Percentiles rank a stretch among this genome's conserved stretches.
These are phyloP conservation scores for Trichoderma gracile DNA, from an alignment of 2,329 filamentous ascomycete genomes.

Conservation along the genomic window DNA sequence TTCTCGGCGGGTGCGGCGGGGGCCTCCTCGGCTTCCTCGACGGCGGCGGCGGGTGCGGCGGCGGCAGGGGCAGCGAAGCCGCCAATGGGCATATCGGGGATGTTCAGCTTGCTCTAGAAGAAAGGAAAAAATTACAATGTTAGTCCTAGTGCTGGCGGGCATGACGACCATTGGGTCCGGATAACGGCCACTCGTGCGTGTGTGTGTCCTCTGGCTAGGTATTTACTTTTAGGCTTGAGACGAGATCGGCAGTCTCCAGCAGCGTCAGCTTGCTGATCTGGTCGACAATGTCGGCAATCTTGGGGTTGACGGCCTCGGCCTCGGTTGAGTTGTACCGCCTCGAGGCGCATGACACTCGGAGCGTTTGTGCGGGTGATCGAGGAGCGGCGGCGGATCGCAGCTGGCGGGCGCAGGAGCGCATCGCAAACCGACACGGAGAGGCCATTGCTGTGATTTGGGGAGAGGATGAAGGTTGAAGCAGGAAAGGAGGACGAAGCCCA, in stretches of 20 bases:
- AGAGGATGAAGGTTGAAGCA: conserved; percentile 29
- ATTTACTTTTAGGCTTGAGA: conserved; percentile 86
- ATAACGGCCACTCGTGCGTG: neutral
- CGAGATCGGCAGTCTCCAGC: conserved; percentile 94
- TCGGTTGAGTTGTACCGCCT: conserved; percentile 90
- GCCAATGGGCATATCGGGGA: conserved; percentile 94
- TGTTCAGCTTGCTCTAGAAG: conserved; percentile 83
- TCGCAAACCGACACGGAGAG: conserved; percentile 62
- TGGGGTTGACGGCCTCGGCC: conserved; percentile 70
- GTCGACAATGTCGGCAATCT: conserved; percentile 93
- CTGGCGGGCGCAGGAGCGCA: conserved; percentile 64
- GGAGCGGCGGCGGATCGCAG: conserved; percentile 53
- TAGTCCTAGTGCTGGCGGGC: neutral
- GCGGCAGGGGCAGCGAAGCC: conserved; percentile 73
- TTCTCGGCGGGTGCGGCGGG: conserved; percentile 90
- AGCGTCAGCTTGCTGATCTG: conserved; percentile 98
- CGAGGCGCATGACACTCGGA: conserved; percentile 50
- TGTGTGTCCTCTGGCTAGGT: conserved; percentile 29
- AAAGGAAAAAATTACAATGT: neutral
- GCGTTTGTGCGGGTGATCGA: conserved; percentile 50
- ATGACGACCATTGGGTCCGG: conserved; percentile 6
- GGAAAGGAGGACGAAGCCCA: conserved; percentile 4
- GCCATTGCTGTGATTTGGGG: conserved; percentile 53
- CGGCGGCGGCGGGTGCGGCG: conserved; percentile 62
- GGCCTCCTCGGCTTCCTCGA: conserved; percentile 82